A percentile compares a stretch with the other conserved stretches of the same genome.
phyloP scores from a whole-genome alignment of 2,329 filamentous ascomycete species.

The Paramyrothecium roridum region DNA sequence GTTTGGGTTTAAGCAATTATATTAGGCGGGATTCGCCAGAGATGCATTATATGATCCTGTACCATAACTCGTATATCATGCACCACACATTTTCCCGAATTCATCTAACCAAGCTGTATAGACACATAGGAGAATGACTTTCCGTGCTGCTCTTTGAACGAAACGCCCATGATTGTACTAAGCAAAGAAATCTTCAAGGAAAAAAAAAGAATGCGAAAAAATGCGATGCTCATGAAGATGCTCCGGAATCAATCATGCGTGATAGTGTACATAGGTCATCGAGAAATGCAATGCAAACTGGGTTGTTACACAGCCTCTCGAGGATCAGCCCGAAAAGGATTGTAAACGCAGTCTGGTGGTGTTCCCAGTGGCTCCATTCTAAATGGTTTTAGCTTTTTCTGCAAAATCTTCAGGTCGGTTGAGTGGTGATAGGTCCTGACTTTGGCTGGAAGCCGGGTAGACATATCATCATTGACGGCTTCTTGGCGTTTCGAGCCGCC shows the following conservation, averaged over 20 bases:
- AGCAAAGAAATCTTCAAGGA: not conserved
- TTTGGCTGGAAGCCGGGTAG: not conserved
- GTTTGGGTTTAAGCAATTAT: not conserved
- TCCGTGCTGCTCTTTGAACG: not conserved
- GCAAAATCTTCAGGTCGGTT: slow-evolving; percentile 7
- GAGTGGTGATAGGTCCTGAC: slow-evolving; percentile 5
- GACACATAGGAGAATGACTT: not conserved
- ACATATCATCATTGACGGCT: not conserved
- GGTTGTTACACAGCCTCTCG: too few relatives aligned
- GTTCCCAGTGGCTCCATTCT: slow-evolving; percentile 4
- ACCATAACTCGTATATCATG: not conserved
- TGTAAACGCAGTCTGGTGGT: slow-evolving; percentile 1
- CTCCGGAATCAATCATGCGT: too few relatives aligned
- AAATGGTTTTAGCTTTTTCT: slow-evolving; percentile 16
- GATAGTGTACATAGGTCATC: too few relatives aligned
- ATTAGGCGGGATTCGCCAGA: too few relatives aligned
- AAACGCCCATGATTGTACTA: not conserved
- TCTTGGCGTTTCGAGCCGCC: not conserved
- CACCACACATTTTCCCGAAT: not conserved
- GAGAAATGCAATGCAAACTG: too few relatives aligned
- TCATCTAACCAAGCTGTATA: not conserved
- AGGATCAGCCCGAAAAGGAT: slow-evolving; percentile 17
- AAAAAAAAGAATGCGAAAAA: not conserved
- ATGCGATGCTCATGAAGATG: not conserved
- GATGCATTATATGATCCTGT: slow-evolving; percentile 1